Base-by-base conservation (phyloP, 805 yeast species). In the Saccharomycopsis olivae region DNA sequence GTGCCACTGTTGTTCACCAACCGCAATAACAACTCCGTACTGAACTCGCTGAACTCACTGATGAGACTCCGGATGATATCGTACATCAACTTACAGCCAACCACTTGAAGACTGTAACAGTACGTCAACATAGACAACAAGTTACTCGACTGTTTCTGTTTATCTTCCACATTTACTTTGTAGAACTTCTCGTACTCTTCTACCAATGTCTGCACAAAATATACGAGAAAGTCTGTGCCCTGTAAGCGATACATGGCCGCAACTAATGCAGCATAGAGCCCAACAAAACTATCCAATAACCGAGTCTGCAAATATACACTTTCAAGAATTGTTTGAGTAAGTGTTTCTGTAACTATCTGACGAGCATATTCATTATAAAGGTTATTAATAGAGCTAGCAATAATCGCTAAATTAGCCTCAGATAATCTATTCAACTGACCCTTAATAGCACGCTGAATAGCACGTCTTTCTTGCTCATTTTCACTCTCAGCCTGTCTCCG, bases 181-280 rank as follows among this genome's bases (percentile, higher is more conserved):
- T 68, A 62, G 39, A 51, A 56, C 3, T 51, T 51, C 28, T 79
- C 77, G 50, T 83, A 75, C 41, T 65, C 68, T 46, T 84, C 95
- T n/a, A 88, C 82, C 40, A 83, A 54, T 0, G 73, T 66, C 54
- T 92, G 98, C 25, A 87, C 66, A 44, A 87, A 79, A 49, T 65
- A 71, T 0, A 96, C 98, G 44, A 95, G 96, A 56, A 86, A 81
- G 47, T 86, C 95, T 29, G 78, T 73, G 16, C 98, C 97, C 49
- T 83, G 82, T 16, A 77, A 53, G 45, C 82, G 69, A 60, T 82
- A 86, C 18, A 92, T 56, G 1, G 95, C 79, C 17, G 78, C 78
- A 2, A 78, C 71, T 5, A 86, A 65, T 4, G 86, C 78, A 1
- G 95, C 81, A 56, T 89, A 88, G 24, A 84, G 66, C 45, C 81